Base-by-base conservation (phyloP, 192 early-diverging fungal genomes). In the Podila verticillata region DNA sequence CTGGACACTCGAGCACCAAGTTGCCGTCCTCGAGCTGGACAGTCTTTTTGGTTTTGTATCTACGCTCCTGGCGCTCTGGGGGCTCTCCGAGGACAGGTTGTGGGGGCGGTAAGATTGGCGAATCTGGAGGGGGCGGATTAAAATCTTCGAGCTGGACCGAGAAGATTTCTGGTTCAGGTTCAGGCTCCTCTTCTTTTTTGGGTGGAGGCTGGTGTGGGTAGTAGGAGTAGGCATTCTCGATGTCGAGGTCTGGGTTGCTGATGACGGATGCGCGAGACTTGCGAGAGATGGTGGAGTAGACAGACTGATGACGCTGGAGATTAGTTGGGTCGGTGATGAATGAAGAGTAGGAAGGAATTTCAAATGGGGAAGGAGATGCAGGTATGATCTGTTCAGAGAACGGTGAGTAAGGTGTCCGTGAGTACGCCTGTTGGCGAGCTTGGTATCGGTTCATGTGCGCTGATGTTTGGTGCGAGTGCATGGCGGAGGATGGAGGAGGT, bases 1-100 rank as follows among this genome's bases (percentile, higher is more conserved):
- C 92, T 29, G 88, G 89, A 74, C 88, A 88, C 63, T 93, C 92
- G n/a, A 93, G 67, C 19, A 93, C 89, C 48, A 93, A 78, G 74
- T 93, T 92, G 68, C 91, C 92, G 1, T 85, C 74, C 15, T 89
- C 91, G 70, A 93, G 82, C 73, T 86, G 74, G 22, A 93, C 90
- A 15, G 75, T 75, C 77, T 83, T 84, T 57, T 81, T 84, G 12
- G 87, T 88, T 66, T 88, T 88, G 61, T 84, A 88, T 20, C 87
- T 70, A 60, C 87, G 83, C 32, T 83, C 75, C 48, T 86, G 84
- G 28, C 87, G 80, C 34, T 81, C 61, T 12, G 87, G 87, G 7
- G 83, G 69, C 9, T 74, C 75, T 30, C 84, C 84, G 61, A 65
- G 79, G 15, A 71, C 72, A 49, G 74, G 26, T 35, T 47, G 70